Percentiles rank a stretch among this genome's conserved stretches.
Conservation (phyloP, 2,329 filamentous ascomycete genomes). For the Rhynchosporium agropyri region DNA sequence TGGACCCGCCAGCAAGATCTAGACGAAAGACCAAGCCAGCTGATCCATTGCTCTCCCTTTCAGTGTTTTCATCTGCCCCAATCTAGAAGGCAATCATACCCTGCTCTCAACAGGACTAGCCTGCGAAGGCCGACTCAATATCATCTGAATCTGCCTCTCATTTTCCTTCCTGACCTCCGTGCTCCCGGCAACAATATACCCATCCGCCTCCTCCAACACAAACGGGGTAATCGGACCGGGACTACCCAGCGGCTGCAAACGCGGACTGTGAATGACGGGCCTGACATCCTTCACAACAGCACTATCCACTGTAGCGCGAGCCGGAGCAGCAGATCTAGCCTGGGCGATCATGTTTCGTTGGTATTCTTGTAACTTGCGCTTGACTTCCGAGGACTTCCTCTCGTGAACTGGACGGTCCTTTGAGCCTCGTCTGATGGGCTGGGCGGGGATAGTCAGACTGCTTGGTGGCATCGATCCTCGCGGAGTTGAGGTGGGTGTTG, state of each 20-base stretch:
- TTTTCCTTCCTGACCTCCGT: constrained; percentile 23
- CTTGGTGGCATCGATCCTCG: constrained; percentile 39
- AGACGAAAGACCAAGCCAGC: constrained; percentile 2
- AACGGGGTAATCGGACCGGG: constrained; percentile 65
- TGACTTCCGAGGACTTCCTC: constrained; percentile 51
- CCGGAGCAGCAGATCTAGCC: constrained; percentile 49
- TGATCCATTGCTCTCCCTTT: not conserved
- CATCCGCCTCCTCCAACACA: constrained; percentile 50
- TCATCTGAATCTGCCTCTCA: constrained; percentile 19
- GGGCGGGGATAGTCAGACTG: constrained; percentile 35
- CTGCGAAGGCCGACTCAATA: constrained; percentile 13
- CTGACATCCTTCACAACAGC: constrained; percentile 29
- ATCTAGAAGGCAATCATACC: not conserved
- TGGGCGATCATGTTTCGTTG: constrained; percentile 64
- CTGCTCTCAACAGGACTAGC: constrained; percentile 2
- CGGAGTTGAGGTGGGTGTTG: constrained; percentile 24
- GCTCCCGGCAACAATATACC: constrained; percentile 35
- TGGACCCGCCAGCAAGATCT: constrained; percentile 6
- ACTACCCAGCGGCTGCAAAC: constrained; percentile 57
- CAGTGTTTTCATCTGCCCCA: not conserved
- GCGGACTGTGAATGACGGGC: constrained; percentile 48
- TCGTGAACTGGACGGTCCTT: constrained; percentile 43
- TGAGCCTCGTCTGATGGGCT: constrained; percentile 35
- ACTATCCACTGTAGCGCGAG: not conserved
- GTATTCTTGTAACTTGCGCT: constrained; percentile 58